Evolutionary conservation across 225 moss, liverwort and hornwort genomes (phyloP), one percentile per base, ranked within the genome.

Genomic region (Thuidium tamariscinum): DNA sequence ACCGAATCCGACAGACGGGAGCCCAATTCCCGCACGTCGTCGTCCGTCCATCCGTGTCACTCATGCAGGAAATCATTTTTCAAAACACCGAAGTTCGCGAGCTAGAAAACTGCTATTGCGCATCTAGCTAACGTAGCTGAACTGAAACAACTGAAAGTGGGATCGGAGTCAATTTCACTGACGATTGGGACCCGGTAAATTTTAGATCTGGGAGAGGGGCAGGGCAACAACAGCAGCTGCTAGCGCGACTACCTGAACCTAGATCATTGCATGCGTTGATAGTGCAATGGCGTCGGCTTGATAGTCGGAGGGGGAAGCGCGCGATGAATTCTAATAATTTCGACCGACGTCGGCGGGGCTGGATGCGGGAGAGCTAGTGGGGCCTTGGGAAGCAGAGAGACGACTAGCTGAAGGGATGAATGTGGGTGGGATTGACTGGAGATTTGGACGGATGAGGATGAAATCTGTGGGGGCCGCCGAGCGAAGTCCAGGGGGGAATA

Each of bases 281-380:
- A 66, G 74, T 59, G 89, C 87, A 52, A 52, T 29, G 66, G 59
- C 89, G 87, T 89, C 80, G 83, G 87, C 89, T 74, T 74, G 87
- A 87, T 67, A 51, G 67, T 83, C 87, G 89, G 83, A 78, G 8
- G 55, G 11, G 34, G 19, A 39, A 16, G 83, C 59, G 86, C 86
- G 73, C 83, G 83, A 83, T 74, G 49, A 61, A 56, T 77, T 85
- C 77, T 85, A 65, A 85, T 65, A 66, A 85, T 66, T 66, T 55
- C 65, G 55, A 42, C 54, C 86, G 86, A 54, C 63, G 73, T 64
- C 64, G 55, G 21, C 16, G 21, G 19, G 29, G 13, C 6, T 7
- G 72, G 52, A 42, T 4, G n/a, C 29, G 2, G 11, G 36, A 14
- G 15, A 19, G n/a, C n/a, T n/a, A n/a, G 52, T 2, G 11, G 17